Base-by-base conservation (phyloP, 352 stramenopile species). In the Pythium phragmitis region DNA sequence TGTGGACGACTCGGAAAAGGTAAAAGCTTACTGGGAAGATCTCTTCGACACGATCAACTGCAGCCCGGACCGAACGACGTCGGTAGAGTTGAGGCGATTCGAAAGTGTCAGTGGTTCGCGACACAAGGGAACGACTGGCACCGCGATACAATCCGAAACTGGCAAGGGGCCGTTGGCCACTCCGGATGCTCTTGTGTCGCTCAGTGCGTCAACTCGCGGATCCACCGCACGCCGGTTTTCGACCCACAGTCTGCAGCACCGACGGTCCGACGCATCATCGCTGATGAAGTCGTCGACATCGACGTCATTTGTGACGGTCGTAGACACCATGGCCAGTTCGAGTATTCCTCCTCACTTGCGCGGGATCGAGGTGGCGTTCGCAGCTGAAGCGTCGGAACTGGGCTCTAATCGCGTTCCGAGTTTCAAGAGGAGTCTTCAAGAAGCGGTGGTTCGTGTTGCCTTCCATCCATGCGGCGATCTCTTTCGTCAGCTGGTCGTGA, bases 41-140 rank as follows among this genome's bases (percentile, higher is more conserved):
- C 50, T 89, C 2, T 76, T 82, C n/a, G 69, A 80, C 17, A 72
- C 82, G 16, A 39, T 88, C 2, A 48, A 82, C n/a, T 67, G 69
- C 0, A 73, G 61, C 8, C 62, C 61, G 3, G 54, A 74, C 39
- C 57, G 60, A 21, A 74, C 68, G 4, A 75, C 53, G 2, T 68
- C 61, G 4, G 63, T 33, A 4, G 61, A 68, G 9, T 7, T 68
- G 16, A 49, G 53, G 8, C 53, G 61, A 28, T 63, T 55, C 17
- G 53, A 68, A 30, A 41, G 16, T 5, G 21, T 3, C 4, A 28
- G 19, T 14, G 34, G 1, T 11, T 57, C 52, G 12, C 21, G n/a
- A 1, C 23, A 45, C 46, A 49, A 26, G 19, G 23, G 17, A 21
- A 14, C 13, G n/a, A 7, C 14, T 34, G n/a, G 17, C 5, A 9